Evolutionary conservation across 2,329 filamentous ascomycete genomes (phyloP), one percentile per base, ranked within the genome.

Genomic region (Cucurbitaria berberidis): DNA sequence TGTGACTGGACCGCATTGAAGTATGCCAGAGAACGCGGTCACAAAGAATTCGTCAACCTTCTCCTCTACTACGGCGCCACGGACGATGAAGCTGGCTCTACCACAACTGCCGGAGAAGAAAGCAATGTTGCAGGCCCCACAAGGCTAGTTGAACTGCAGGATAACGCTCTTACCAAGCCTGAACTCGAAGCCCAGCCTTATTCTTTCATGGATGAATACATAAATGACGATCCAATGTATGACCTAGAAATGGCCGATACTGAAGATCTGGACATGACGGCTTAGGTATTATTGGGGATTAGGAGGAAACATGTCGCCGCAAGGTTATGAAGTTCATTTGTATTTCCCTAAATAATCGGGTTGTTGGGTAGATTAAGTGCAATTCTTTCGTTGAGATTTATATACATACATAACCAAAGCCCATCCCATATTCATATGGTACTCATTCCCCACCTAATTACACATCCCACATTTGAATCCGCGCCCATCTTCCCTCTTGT

Each of bases 281-380:
- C 7, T 7, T 13, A 30, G 10, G 6, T 11, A 10, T 5, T 30
- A 10, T 30, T 30, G 13, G 24, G 24, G 13, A 10, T 10, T 8
- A 13, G 27, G 27, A 30, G 11, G 7, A 30, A 11, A 5, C 13
- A 30, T 30, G 27, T 5, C 5, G 11, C 13, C 13, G 10, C 10
- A 11, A 11, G 11, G 27, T 10, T 30, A 11, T 13, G 3, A 11
- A 30, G 27, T 9, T 27, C 26, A 27, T 6, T 27, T 36, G n/a
- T 19, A 3, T 36, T 18, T 36, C n/a, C 6, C n/a, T 36, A 13
- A 36, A 34, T 13, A 16, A 34, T 59, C 1, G 61, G 59, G 46
- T 55, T 63, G 48, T 60, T 61, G 16, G 51, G 47, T 7, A 35
- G 39, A 9, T 66, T 52, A 10, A 59, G 63, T 21, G 54, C 61